Evolutionary conservation across 1,139 yeast species (phyloP).

Genomic region (Tardiomyces digboiensis): DNA sequence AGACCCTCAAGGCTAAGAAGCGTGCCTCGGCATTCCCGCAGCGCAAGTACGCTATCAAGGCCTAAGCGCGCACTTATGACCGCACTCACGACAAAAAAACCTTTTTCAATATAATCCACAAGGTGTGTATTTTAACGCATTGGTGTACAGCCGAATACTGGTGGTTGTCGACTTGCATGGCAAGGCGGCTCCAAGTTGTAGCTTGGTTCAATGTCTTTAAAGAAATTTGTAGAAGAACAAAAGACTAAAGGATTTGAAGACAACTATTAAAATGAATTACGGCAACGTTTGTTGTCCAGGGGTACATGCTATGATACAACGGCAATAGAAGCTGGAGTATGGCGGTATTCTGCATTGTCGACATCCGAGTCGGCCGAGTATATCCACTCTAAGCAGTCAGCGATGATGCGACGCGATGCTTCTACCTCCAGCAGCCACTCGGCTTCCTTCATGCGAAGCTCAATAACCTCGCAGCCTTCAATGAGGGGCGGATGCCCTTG

Average conservation of each 20-base stretch:
- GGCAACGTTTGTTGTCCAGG: too few relatives aligned
- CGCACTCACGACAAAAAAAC: slow-evolving; percentile 1
- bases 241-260: too few relatives aligned
- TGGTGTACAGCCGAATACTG: neutral
- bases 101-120: neutral
- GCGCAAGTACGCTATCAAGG: slow-evolving; percentile 98
- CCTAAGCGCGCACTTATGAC: slow-evolving; percentile 40
- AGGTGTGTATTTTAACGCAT: slow-evolving; percentile 1
- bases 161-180: too few relatives aligned
- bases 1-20: slow-evolving; percentile 89
- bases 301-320: too few relatives aligned
- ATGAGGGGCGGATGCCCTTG: slow-evolving; percentile 47
- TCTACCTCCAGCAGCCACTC: slow-evolving; percentile 51
- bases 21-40: slow-evolving; percentile 94
- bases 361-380: slow-evolving; percentile 22
- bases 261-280: too few relatives aligned
- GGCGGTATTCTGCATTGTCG: neutral
- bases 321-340: too few relatives aligned
- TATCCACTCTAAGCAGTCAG: slow-evolving; percentile 27
- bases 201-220: too few relatives aligned
- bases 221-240: too few relatives aligned
- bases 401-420: slow-evolving; percentile 32
- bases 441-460: slow-evolving; percentile 48
- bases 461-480: slow-evolving; percentile 69
- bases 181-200: too few relatives aligned